Conservation (phyloP, 169 alveolate genomes). For the Theileria parva region DNA sequence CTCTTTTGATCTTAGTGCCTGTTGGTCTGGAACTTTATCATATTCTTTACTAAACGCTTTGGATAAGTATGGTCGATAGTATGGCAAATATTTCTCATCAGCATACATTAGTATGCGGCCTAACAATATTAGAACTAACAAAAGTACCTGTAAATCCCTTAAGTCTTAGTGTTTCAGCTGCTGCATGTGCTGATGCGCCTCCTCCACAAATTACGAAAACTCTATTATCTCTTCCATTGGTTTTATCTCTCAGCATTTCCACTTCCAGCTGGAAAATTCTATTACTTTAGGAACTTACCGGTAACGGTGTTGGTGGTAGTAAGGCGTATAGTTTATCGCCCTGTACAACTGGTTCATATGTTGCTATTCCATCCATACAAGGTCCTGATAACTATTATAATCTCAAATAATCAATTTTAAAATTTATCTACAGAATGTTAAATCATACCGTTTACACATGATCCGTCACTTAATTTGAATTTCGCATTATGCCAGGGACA, state of each 20-base stretch:
- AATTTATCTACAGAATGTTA: neutral
- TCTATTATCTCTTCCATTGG: slow-evolving; percentile 66
- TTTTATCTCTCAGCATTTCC: slow-evolving; percentile 43
- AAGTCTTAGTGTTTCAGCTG: slow-evolving; percentile 80
- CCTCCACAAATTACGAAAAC: slow-evolving; percentile 83
- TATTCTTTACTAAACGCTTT: slow-evolving; percentile 56
- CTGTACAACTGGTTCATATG: slow-evolving; percentile 67
- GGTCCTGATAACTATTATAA: slow-evolving; percentile 48
- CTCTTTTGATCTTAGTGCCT: slow-evolving; percentile 64
- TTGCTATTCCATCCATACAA: slow-evolving; percentile 71
- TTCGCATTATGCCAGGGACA: slow-evolving; percentile 83
- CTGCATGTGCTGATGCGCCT: slow-evolving; percentile 86
- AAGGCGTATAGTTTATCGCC: slow-evolving; percentile 70
- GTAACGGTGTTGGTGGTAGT: slow-evolving; percentile 68
- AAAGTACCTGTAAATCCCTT: slow-evolving; percentile 78
- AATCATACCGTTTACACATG: slow-evolving; percentile 67
- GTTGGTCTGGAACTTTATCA: slow-evolving; percentile 59
- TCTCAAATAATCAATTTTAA: neutral
- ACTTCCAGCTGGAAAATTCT: slow-evolving; percentile 27
- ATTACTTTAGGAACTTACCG: slow-evolving; percentile 13
- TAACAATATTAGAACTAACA: slow-evolving; percentile 21
- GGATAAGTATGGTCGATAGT: slow-evolving; percentile 75
- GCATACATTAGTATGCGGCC: slow-evolving; percentile 64
- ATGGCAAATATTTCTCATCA: slow-evolving; percentile 70
- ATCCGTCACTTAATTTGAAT: slow-evolving; percentile 73